Evolutionary conservation across 139 green algal genomes (phyloP).

Genomic region (Desmodesmus armatus): DNA sequence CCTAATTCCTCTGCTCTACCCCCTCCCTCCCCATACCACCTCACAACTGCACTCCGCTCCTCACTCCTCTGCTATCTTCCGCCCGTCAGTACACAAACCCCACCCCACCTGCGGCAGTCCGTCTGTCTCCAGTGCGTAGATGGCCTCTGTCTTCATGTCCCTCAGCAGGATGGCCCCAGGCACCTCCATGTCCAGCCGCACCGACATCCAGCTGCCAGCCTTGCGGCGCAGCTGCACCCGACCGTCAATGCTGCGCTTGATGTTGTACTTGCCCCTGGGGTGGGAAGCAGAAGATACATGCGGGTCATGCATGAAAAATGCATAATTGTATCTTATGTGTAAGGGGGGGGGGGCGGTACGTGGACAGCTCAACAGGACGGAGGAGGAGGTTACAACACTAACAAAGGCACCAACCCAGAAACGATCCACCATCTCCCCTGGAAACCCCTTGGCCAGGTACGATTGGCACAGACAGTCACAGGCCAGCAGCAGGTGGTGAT

Average conservation of each 20-base stretch:
- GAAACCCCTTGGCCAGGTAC: background rate
- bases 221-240: conserved; percentile 52
- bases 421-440: background rate
- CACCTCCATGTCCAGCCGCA: conserved; percentile 69
- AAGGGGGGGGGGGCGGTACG: background rate
- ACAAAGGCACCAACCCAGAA: background rate
- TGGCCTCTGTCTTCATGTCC: conserved; percentile 45
- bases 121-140: conserved; percentile 68
- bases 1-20: no score
- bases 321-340: background rate
- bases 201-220: conserved; percentile 53
- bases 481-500: no score
- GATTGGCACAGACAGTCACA: no score
- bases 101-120: conserved; percentile 55
- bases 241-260: conserved; percentile 57
- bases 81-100: background rate
- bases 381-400: background rate
- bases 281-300: background rate
- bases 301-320: background rate
- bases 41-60: no score
- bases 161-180: conserved; percentile 62
- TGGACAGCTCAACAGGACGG: background rate
- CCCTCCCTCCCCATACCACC: no score
- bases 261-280: conserved; percentile 52
- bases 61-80: no score